Evolutionary conservation across 768 basidiomycete genomes (phyloP), one percentile per base, ranked within the genome.

Genomic region (Panellus pusillus): DNA sequence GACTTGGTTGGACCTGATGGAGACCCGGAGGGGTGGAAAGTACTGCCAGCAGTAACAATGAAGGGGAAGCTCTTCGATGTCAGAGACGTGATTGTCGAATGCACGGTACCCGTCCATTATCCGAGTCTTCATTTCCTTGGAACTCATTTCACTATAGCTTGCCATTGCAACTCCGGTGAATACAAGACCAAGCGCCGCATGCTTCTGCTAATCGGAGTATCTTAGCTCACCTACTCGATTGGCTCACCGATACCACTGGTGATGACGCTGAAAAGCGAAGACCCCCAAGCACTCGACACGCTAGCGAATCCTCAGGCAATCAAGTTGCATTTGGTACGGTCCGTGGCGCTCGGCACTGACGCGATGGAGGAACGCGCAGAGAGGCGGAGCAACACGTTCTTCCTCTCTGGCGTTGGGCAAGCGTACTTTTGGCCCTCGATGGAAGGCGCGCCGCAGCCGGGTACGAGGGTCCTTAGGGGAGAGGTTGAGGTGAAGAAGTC

Each of bases 191-290:
- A 20, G 17, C 15, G 20, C 44, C 41, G 55, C 47, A 42, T 27
- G 24, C 13, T 24, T 40, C n/a, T 20, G 20, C 19, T 2, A 13
- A 19, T 36, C 2, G 24, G 24, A 24, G 24, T 35, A 35, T 9
- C 32, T 14, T 35, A 84, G 82, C 68, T 81, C 12, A 73, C 70
- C 5, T 83, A 75, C 63, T 73, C 80, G 12, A 63, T 76, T n/a
- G 80, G 79, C 7, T 76, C 78, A 8, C 73, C 76, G 0, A 72
- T 84, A 5, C 82, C 82, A 9, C 64, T 86, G 8, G 64, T 68
- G 38, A 52, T 84, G n/a, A 79, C 77, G 3, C 58, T 84, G 29
- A 69, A 61, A 19, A 70, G 78, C 20, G 55, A 64, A 2, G 78
- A 83, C 62, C 60, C 69, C 11, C 77, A 79, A 17, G 79, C 77